Evolutionary conservation across 805 yeast species (phyloP), one percentile per base, ranked within the genome.

Genomic region (Lipomyces anomalus): DNA sequence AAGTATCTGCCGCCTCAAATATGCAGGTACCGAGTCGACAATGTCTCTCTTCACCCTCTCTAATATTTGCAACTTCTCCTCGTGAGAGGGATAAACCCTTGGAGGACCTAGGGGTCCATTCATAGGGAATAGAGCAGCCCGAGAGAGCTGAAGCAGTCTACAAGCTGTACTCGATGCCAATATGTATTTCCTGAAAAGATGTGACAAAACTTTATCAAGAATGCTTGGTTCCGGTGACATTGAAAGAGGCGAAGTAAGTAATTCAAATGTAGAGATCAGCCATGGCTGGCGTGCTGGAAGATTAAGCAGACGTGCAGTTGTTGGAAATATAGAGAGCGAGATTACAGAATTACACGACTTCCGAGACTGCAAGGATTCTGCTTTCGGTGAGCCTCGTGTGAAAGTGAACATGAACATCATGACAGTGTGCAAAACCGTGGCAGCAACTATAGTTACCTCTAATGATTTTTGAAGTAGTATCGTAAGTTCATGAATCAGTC

Each of bases 51-150:
- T 37, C 4, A 56, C 56, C 4, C 42, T 42, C n/a, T 41, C 35
- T 3, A 57, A 45, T 6, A 62, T 50, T 2, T 50, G 51, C 23
- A 58, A 62, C 44, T 69, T 67, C 47, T 72, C 75, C 20, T 60
- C 66, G 0, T 58, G 63, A 7, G 61, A 58, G 1, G 80, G 78
- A n/a, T 65, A 61, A 2, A 62, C 55, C 20, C 73, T 56, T 3
- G 73, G 66, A 3, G 75, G 73, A 0, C 79, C 79, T 72, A 76
- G 68, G n/a, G 59, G 58, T 13, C 69, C 72, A 56, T 75, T 77
- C 22, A 60, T 61, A 2, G 80, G 79, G 47, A 75, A 75, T n/a
- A 75, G 50, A 24, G 62, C 57, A 24, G 61, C 58, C 42, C 79
- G 58, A 2, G 67, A 50, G 11, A 56, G 52, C n/a, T 54, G 53